These are phyloP conservation scores for Botryobasidium botryosum DNA, from an alignment of 768 basidiomycete species.

Conservation along the genomic window DNA sequence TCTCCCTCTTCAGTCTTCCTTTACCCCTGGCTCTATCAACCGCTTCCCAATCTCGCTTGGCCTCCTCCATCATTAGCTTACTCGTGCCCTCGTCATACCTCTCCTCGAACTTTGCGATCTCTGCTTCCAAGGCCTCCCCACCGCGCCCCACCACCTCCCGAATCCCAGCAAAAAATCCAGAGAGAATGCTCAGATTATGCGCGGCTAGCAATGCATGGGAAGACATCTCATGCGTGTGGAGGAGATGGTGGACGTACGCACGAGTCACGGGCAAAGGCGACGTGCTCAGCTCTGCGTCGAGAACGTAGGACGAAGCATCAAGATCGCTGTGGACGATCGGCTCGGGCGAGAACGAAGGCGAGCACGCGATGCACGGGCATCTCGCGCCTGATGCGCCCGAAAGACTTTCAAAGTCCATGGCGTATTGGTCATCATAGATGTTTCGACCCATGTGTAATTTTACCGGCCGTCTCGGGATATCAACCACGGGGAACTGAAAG, in stretches of 20 bases:
- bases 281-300: conserved; percentile 8
- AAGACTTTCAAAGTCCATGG: conserved; percentile 41
- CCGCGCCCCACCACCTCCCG: conserved; percentile 22
- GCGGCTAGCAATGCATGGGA: conserved; percentile 56
- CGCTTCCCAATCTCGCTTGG: conserved; percentile 37
- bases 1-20: conserved; percentile 54
- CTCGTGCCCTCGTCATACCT: conserved; percentile 29
- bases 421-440: conserved; percentile 41
- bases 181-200: conserved; percentile 59
- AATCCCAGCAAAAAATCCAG: conserved; percentile 44
- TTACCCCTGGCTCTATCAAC: conserved; percentile 61
- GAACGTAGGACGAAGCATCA: conserved; percentile 22
- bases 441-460: conserved; percentile 46
- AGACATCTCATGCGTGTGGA: conserved; percentile 83
- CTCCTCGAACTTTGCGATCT: conserved; percentile 33
- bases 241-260: conserved; percentile 69
- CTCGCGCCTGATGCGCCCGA: conserved; percentile 17
- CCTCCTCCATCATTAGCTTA: conserved; percentile 32
- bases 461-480: conserved; percentile 8
- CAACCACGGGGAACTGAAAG: conserved; percentile 46
- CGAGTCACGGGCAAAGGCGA: conserved; percentile 16
- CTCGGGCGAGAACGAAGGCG: conserved; percentile 12
- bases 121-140: conserved; percentile 16
- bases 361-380: conserved; percentile 17
- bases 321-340: conserved; percentile 13